Conservation (phyloP, 352 stramenopile genomes). For the Phytophthora constricta region DNA sequence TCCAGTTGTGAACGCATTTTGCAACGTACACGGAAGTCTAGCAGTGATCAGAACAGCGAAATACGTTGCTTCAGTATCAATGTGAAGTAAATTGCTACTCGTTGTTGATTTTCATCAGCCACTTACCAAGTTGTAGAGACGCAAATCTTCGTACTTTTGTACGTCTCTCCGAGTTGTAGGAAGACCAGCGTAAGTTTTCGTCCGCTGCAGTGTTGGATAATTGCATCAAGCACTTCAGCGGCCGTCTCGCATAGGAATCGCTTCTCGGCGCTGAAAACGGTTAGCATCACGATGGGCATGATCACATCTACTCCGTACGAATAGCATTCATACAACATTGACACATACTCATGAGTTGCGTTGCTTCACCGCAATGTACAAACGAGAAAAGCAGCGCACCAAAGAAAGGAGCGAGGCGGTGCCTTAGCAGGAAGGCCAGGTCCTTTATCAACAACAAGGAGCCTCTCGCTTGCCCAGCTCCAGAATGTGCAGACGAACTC, state of each 20-base stretch:
- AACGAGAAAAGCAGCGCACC: constrained; percentile 25
- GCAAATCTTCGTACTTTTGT: constrained; percentile 44
- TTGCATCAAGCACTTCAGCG: constrained; percentile 63
- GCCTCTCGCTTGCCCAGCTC: constrained; percentile 31
- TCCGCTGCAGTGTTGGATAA: constrained; percentile 59
- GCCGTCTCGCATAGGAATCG: constrained; percentile 66
- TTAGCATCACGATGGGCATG: constrained; percentile 45
- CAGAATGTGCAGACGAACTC: constrained; percentile 8
- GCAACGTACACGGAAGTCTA: constrained; percentile 69
- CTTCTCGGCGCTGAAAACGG: constrained; percentile 60
- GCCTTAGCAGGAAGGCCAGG: constrained; percentile 58
- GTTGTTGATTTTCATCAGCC: not conserved
- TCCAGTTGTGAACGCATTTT: constrained; percentile 61
- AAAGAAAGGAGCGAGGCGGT: constrained; percentile 56
- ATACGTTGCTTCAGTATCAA: no score
- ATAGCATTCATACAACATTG: not conserved
- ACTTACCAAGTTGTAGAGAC: constrained; percentile 61
- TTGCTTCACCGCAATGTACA: not conserved
- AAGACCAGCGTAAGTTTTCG: constrained; percentile 47
- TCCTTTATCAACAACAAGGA: constrained; percentile 64
- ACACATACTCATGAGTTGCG: no score
- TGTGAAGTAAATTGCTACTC: no score
- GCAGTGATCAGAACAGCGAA: not conserved
- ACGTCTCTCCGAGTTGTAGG: constrained; percentile 37
- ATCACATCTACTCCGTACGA: constrained; percentile 52